phyloP scores from a whole-genome alignment of 2,329 filamentous ascomycete species.

The Penicillium olsonii region DNA sequence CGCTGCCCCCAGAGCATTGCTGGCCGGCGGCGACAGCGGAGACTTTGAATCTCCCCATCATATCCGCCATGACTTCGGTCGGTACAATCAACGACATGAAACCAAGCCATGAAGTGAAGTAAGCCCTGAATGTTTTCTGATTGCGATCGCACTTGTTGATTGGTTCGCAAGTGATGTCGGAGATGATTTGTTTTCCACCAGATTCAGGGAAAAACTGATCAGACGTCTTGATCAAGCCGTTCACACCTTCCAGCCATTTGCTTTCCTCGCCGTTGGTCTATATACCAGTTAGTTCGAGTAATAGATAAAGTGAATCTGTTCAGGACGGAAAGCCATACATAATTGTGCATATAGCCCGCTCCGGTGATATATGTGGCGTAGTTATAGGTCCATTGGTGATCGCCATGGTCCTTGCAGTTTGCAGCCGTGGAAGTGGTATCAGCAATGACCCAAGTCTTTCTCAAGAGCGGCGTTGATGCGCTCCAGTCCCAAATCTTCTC shows the following conservation, averaged over 20 bases:
- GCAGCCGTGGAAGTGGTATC: conserved; percentile 60
- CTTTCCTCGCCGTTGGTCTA: conserved; percentile 49
- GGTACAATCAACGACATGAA: conserved; percentile 62
- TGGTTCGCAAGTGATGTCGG: conserved; percentile 66
- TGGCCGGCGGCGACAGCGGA: conserved; percentile 61
- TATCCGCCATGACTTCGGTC: conserved; percentile 48
- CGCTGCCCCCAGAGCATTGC: conserved; percentile 60
- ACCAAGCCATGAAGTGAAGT: conserved; percentile 65
- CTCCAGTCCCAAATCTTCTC: conserved; percentile 64
- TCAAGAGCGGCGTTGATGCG: conserved; percentile 56
- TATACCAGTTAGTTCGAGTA: conserved; percentile 20
- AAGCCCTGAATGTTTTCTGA: conserved; percentile 70
- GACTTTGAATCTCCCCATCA: conserved; percentile 57
- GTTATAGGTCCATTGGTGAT: conserved; percentile 66
- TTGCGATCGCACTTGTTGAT: conserved; percentile 63
- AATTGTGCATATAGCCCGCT: conserved; percentile 67
- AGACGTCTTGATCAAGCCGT: conserved; percentile 53
- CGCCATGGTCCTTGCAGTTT: conserved; percentile 64
- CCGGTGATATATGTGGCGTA: conserved; percentile 60
- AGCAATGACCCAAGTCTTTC: conserved; percentile 61
- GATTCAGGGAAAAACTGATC: conserved; percentile 51
- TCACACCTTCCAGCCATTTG: conserved; percentile 57
- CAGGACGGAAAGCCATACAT: background rate
- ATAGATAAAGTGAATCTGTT: too few species aligned
- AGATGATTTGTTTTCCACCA: conserved; percentile 54